Conservation (phyloP, 495 filamentous ascomycete species). For the Neurospora sublineolata region DNA sequence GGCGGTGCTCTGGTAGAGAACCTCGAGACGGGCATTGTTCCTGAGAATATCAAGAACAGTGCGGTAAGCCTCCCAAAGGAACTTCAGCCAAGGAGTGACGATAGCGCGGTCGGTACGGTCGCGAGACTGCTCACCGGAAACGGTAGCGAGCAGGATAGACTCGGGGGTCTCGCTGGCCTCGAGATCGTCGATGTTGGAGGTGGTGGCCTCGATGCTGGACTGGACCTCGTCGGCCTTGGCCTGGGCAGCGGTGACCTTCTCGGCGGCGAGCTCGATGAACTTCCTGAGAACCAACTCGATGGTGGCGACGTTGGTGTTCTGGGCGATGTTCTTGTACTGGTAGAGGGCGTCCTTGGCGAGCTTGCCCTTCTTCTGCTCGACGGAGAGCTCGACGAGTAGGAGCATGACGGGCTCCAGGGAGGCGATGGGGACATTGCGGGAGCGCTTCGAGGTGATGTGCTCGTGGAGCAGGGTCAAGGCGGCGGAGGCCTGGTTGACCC, state of each 20-base stretch:
- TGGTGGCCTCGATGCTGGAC: slow-evolving; percentile 68
- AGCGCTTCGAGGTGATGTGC: slow-evolving; percentile 96
- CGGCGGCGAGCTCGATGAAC: slow-evolving; percentile 93
- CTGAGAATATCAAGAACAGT: slow-evolving; percentile 96
- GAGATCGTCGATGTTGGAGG: slow-evolving; percentile 75
- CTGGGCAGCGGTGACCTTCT: slow-evolving; percentile 93
- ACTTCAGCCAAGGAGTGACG: slow-evolving; percentile 98
- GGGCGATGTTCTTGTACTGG: slow-evolving; percentile 98
- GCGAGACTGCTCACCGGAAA: slow-evolving; percentile 92
- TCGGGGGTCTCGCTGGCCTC: slow-evolving; percentile 96
- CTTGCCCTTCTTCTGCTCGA: slow-evolving; percentile 94
- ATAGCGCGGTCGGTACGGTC: slow-evolving; percentile 96
- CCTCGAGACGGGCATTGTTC: slow-evolving; percentile 94
- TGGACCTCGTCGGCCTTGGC: slow-evolving; percentile 91
- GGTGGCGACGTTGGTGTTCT: slow-evolving; percentile 96
- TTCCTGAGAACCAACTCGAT: slow-evolving; percentile 95
- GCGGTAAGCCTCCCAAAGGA: slow-evolving; percentile 99
- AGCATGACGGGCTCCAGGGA: slow-evolving; percentile 98
- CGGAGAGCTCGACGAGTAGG: slow-evolving; percentile 89
- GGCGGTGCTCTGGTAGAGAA: slow-evolving; percentile 96
- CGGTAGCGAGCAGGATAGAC: slow-evolving; percentile 92
- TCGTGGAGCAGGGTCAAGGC: slow-evolving; percentile 93
- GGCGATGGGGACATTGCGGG: slow-evolving; percentile 91
- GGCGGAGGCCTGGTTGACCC: slow-evolving; percentile 83
- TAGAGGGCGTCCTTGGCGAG: slow-evolving; percentile 96